These are phyloP conservation scores for Quercus dentata DNA, from an alignment of 306 rosid genomes.

Conservation along the genomic window DNA sequence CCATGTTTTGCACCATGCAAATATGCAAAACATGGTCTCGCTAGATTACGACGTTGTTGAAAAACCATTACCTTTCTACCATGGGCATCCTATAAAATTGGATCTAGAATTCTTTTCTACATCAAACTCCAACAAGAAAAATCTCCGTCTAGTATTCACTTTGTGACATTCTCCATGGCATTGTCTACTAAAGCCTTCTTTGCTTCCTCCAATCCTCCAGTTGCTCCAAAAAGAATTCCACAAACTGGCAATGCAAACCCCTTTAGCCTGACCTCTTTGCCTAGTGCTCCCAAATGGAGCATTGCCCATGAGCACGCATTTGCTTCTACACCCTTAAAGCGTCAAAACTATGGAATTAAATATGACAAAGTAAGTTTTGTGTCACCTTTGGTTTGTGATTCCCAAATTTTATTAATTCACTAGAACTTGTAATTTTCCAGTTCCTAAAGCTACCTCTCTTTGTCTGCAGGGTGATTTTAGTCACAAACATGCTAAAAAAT, in stretches of 20 bases:
- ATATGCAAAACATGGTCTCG: too few species aligned
- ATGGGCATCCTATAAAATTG: too few species aligned
- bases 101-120: not conserved
- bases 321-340: not conserved
- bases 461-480: slow-evolving; percentile 1
- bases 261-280: not conserved
- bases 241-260: not conserved
- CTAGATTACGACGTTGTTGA: too few species aligned
- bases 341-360: not conserved
- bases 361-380: not conserved
- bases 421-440: not conserved
- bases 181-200: not conserved
- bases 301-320: not conserved
- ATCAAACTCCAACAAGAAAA: not conserved
- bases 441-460: not conserved
- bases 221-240: not conserved
- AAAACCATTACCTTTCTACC: too few species aligned
- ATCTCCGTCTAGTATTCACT: not conserved
- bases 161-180: not conserved
- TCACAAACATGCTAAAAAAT: not conserved
- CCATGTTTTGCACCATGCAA: too few species aligned
- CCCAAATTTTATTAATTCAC: not conserved
- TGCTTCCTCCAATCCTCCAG: not conserved
- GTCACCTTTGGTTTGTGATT: not conserved
- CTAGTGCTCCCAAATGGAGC: not conserved